phyloP scores from a whole-genome alignment of 352 stramenopile genomes.

The Phytophthora tubulina region DNA sequence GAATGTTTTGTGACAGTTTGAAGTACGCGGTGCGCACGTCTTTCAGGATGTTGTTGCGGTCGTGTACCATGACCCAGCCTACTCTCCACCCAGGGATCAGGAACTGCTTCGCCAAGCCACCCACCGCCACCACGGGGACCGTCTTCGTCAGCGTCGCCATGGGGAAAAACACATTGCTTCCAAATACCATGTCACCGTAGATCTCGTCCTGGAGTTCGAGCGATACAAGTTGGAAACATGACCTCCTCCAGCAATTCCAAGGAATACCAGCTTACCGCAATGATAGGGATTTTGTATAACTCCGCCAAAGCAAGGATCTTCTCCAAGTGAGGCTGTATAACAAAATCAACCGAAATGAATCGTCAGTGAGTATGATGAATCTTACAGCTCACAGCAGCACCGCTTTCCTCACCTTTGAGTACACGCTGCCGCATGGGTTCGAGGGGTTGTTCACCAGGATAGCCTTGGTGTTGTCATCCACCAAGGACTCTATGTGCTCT shows the following conservation, averaged over 20 bases:
- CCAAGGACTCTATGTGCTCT: constrained; percentile 89
- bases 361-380: not conserved
- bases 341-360: not conserved
- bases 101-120: constrained; percentile 96
- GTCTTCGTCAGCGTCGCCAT: constrained; percentile 86
- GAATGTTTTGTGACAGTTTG: constrained; percentile 93
- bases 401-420: constrained; percentile 70
- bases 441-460: constrained; percentile 97
- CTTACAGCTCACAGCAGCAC: not conserved
- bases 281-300: constrained; percentile 92
- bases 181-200: constrained; percentile 88
- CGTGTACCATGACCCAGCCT: constrained; percentile 96
- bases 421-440: constrained; percentile 96
- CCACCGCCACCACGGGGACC: constrained; percentile 83
- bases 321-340: constrained; percentile 61
- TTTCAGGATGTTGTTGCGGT: constrained; percentile 80
- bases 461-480: constrained; percentile 88
- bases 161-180: constrained; percentile 78
- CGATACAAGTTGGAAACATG: constrained; percentile 1
- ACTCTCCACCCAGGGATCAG: constrained; percentile 96
- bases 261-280: constrained; percentile 78
- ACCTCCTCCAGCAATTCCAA: constrained; percentile 1
- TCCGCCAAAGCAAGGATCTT: constrained; percentile 82
- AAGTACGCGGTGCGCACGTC: constrained; percentile 91
- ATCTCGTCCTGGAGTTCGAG: constrained; percentile 69